Conservation (phyloP, 768 basidiomycete genomes). For the Panaeolus cyanescens region DNA sequence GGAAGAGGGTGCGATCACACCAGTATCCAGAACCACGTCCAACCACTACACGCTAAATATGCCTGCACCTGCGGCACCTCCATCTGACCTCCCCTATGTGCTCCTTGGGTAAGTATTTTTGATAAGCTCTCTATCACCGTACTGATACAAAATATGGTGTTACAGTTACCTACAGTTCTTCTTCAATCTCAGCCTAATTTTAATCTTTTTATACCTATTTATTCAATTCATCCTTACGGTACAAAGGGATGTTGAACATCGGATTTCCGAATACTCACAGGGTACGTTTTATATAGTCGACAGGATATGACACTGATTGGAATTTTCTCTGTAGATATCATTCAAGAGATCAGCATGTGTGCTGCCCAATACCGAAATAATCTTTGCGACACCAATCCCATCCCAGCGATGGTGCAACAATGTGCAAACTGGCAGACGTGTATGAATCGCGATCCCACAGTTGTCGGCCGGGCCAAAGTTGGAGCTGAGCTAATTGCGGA, state of each 20-base stretch:
- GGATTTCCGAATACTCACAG: slow-evolving; percentile 86
- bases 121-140: slow-evolving; percentile 1
- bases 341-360: slow-evolving; percentile 92
- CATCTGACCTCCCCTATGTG: slow-evolving; percentile 75
- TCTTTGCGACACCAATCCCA: slow-evolving; percentile 69
- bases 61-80: slow-evolving; percentile 56
- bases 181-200: slow-evolving; percentile 85
- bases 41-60: slow-evolving; percentile 87
- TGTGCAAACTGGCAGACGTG: slow-evolving; percentile 92
- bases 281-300: slow-evolving; percentile 47
- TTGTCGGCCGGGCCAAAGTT: slow-evolving; percentile 86
- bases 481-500: slow-evolving; percentile 95
- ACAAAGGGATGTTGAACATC: slow-evolving; percentile 85
- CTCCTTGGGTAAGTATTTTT: slow-evolving; percentile 71
- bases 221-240: slow-evolving; percentile 89
- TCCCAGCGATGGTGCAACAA: slow-evolving; percentile 87
- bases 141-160: slow-evolving; percentile 13
- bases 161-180: slow-evolving; percentile 89
- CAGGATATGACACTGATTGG: background rate
- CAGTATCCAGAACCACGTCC: slow-evolving; percentile 57
- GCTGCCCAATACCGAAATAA: slow-evolving; percentile 80
- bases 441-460: slow-evolving; percentile 92
- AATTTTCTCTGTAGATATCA: slow-evolving; percentile 58
- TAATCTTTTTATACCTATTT: slow-evolving; percentile 82
- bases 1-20: slow-evolving; percentile 32